A percentile compares a stretch with the other conserved stretches of the same genome.
These are phyloP conservation scores for Nymphaea thermarum DNA, from an alignment of 164 flowering plant species.

Conservation along the genomic window DNA sequence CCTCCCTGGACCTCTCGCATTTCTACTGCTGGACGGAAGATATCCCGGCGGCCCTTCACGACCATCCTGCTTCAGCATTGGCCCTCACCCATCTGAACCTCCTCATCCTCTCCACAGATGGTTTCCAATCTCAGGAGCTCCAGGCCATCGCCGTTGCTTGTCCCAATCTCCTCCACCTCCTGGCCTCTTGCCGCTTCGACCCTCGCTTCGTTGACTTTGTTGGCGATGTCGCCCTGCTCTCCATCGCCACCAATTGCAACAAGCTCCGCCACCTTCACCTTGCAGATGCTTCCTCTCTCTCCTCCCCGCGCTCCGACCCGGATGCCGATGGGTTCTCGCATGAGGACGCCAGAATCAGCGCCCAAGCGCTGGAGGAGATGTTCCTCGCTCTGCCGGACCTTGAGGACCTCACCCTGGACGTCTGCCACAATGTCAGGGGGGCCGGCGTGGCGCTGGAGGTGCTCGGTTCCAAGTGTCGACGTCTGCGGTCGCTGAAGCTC, in stretches of 20 bases:
- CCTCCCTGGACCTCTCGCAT: conserved; percentile 46
- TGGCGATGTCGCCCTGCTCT: conserved; percentile 50
- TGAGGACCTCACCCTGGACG: conserved; percentile 58
- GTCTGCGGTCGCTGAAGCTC: conserved; percentile 42
- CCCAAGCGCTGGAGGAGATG: conserved; percentile 28
- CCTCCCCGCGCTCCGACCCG: conserved; percentile 21
- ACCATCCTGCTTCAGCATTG: conserved; percentile 22
- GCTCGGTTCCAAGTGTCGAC: conserved; percentile 43
- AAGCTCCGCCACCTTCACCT: conserved; percentile 43
- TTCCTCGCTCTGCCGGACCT: conserved; percentile 42
- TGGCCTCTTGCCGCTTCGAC: conserved; percentile 58
- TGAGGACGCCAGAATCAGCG: conserved; percentile 50
- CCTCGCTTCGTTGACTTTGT: conserved; percentile 67
- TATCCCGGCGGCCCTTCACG: conserved; percentile 41
- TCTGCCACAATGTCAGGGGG: conserved; percentile 59
- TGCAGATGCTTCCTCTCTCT: conserved; percentile 40
- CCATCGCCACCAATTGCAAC: conserved; percentile 45
- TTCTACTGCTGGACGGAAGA: conserved; percentile 94
- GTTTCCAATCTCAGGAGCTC: conserved; percentile 59
- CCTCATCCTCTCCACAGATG: conserved; percentile 51
- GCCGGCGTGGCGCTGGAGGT: conserved; percentile 46
- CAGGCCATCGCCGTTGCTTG: conserved; percentile 38
- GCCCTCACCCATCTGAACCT: conserved; percentile 34
- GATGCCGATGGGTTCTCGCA: conserved; percentile 27
- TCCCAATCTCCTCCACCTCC: conserved; percentile 38